These are phyloP conservation scores for Pichia sp. DNA, from an alignment of 1,139 yeast genomes.

Conservation along the genomic window DNA sequence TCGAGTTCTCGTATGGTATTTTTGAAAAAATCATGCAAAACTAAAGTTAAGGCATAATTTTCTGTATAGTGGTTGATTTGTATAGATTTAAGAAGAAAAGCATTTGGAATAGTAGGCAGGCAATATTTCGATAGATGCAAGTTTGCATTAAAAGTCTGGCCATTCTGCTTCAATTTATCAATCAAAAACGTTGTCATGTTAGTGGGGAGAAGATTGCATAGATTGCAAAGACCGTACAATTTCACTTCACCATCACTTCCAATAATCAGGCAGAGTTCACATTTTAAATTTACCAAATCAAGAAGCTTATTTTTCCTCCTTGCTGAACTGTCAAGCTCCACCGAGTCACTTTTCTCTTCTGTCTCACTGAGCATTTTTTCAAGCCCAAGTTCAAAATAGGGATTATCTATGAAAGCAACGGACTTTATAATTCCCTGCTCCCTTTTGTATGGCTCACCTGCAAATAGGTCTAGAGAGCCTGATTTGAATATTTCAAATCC, in stretches of 20 bases:
- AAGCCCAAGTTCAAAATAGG: slow-evolving; percentile 42
- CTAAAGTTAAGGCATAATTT: slow-evolving; percentile 37
- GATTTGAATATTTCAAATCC: slow-evolving; percentile 58
- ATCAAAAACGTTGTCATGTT: slow-evolving; percentile 17
- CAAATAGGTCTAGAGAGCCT: slow-evolving; percentile 49
- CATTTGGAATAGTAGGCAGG: slow-evolving; percentile 26
- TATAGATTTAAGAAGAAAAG: slow-evolving; percentile 16
- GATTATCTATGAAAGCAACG: slow-evolving; percentile 56
- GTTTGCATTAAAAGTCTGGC: slow-evolving; percentile 13
- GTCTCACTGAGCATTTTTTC: slow-evolving; percentile 31
- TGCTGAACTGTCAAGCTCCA: slow-evolving; percentile 20
- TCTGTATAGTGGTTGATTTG: slow-evolving; percentile 18
- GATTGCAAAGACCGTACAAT: slow-evolving; percentile 48
- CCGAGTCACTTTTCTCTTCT: slow-evolving; percentile 14
- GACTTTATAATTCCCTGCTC: slow-evolving; percentile 33
- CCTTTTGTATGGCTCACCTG: slow-evolving; percentile 23
- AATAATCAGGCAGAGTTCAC: slow-evolving; percentile 57
- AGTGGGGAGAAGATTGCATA: slow-evolving; percentile 46
- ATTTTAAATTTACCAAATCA: slow-evolving; percentile 33
- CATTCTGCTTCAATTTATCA: slow-evolving; percentile 11
- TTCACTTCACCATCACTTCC: slow-evolving; percentile 44
- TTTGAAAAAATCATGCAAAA: slow-evolving; percentile 46
- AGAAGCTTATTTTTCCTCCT: slow-evolving; percentile 22
- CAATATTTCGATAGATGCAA: slow-evolving; percentile 27
- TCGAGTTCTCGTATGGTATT: slow-evolving; percentile 48